Percentiles rank a stretch among this genome's conserved stretches.
These are phyloP conservation scores for Auriscalpium vulgare DNA, from an alignment of 768 basidiomycete species.

Conservation along the genomic window DNA sequence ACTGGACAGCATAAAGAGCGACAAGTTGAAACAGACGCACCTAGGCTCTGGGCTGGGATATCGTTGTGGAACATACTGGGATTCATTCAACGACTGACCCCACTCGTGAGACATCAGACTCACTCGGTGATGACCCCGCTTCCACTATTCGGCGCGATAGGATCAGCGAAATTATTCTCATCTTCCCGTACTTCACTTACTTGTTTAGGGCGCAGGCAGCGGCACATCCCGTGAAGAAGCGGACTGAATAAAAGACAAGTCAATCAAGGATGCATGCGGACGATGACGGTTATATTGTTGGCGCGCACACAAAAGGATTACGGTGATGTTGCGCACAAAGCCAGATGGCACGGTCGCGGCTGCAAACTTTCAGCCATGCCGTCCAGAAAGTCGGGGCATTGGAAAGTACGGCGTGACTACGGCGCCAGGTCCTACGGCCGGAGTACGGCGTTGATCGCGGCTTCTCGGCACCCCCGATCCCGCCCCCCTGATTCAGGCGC, in stretches of 20 bases:
- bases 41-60: conserved; percentile 1
- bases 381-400: neutral
- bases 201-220: conserved; percentile 12
- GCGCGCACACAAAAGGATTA: conserved; percentile 12
- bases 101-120: neutral
- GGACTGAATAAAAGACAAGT: conserved; percentile 1
- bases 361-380: neutral
- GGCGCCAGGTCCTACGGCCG: too few relatives aligned
- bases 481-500: too few relatives aligned
- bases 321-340: conserved; percentile 10
- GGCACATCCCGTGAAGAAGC: conserved; percentile 11
- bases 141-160: conserved; percentile 1
- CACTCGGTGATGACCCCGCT: conserved; percentile 12
- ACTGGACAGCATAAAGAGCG: neutral
- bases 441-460: too few relatives aligned
- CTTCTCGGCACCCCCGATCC: too few relatives aligned
- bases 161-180: too few relatives aligned
- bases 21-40: neutral
- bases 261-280: too few relatives aligned
- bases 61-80: conserved; percentile 12
- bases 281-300: too few relatives aligned
- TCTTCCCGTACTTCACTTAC: neutral
- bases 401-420: too few relatives aligned
- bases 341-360: conserved; percentile 7
- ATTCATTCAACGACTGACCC: neutral